Evolutionary conservation across 108 stramenopile species (phyloP).

Genomic region (Nitzschia sp.): DNA sequence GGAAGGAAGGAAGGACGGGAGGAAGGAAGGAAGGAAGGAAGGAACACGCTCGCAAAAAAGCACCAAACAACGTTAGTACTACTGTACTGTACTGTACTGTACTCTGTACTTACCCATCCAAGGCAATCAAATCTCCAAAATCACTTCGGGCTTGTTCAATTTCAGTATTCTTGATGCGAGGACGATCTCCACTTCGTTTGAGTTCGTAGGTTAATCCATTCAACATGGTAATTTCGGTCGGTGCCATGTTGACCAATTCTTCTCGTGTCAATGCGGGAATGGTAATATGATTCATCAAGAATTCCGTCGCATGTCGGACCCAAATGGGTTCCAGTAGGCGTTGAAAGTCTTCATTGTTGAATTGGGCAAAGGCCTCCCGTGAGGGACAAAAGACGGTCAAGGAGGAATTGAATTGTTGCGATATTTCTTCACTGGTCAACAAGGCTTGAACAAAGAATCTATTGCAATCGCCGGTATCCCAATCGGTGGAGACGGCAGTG

Average conservation of each 20-base stretch:
- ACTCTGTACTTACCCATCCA: slow-evolving; percentile 26
- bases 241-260: slow-evolving; percentile 20
- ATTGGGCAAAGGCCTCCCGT: slow-evolving; percentile 30
- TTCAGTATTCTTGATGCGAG: slow-evolving; percentile 28
- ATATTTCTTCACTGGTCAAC: slow-evolving; percentile 8
- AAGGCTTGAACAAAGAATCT: slow-evolving; percentile 20
- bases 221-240: slow-evolving; percentile 29
- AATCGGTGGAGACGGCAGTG: slow-evolving; percentile 16
- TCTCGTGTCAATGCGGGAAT: slow-evolving; percentile 19
- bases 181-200: slow-evolving; percentile 21
- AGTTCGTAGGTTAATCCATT: slow-evolving; percentile 34
- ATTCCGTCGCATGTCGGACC: slow-evolving; percentile 34
- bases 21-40: too few relatives aligned
- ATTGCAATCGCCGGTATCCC: slow-evolving; percentile 31
- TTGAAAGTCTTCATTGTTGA: slow-evolving; percentile 39
- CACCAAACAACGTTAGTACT: too few relatives aligned
- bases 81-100: not conserved
- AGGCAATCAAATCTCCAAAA: slow-evolving; percentile 38
- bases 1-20: too few relatives aligned
- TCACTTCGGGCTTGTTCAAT: slow-evolving; percentile 28
- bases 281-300: slow-evolving; percentile 34
- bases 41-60: too few relatives aligned
- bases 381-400: slow-evolving; percentile 38
- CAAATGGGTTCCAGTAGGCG: slow-evolving; percentile 34
- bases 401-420: slow-evolving; percentile 22